phyloP scores from a whole-genome alignment of 1,284 basidiomycete species.

The Fomitopsis schrenkii region DNA sequence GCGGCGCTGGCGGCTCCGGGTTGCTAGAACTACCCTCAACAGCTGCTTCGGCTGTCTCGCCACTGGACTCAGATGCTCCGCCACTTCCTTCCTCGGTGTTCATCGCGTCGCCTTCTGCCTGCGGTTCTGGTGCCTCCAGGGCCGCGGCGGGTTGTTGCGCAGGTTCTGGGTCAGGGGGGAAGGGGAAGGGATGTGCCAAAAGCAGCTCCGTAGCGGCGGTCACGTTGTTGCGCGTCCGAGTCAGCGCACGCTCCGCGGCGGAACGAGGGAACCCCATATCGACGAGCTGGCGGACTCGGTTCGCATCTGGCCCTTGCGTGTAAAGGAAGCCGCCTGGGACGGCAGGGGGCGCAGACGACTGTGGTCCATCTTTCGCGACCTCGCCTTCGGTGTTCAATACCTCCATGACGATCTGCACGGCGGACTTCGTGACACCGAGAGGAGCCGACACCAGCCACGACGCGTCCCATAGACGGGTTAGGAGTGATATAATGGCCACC shows the following conservation, averaged over 20 bases:
- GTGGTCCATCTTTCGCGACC: conserved; percentile 43
- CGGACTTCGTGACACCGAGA: conserved; percentile 65
- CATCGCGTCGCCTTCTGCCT: conserved; percentile 22
- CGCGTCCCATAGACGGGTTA: conserved; percentile 78
- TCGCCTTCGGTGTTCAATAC: conserved; percentile 83
- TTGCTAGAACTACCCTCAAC: background rate
- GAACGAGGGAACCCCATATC: conserved; percentile 97
- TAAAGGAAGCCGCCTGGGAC: conserved; percentile 22
- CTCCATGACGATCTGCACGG: conserved; percentile 79
- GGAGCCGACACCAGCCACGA: conserved; percentile 80
- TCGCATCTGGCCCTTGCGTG: conserved; percentile 66
- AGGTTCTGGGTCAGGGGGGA: conserved; percentile 57
- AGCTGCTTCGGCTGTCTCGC: conserved; percentile 3
- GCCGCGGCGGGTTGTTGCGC: conserved; percentile 29
- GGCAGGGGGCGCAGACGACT: conserved; percentile 15
- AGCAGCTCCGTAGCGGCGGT: conserved; percentile 88
- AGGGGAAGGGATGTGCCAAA: conserved; percentile 77
- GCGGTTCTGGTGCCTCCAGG: conserved; percentile 18
- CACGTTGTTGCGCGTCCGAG: conserved; percentile 86
- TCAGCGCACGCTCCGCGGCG: conserved; percentile 81
- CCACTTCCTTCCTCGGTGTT: conserved; percentile 6
- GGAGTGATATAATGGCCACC: conserved; percentile 62
- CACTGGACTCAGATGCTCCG: conserved; percentile 9
- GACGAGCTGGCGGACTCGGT: conserved; percentile 75
- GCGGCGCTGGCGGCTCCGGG: conserved; percentile 1